A percentile compares a stretch with the other conserved stretches of the same genome.
Conservation (phyloP, 192 early-diverging fungal species). For the Gaertneriomyces sp. region DNA sequence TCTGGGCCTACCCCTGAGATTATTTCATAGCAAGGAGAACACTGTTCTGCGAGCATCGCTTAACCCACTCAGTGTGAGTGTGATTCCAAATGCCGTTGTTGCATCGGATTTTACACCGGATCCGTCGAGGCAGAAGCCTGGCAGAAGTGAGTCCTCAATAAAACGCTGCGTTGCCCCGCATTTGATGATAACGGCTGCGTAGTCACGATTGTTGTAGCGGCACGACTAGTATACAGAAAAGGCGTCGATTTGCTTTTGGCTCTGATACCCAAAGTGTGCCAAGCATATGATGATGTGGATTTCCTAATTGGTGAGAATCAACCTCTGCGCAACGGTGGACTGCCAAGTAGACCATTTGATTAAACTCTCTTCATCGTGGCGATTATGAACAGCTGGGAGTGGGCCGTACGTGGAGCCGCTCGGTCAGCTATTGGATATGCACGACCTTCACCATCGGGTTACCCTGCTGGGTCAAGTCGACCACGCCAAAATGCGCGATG, state of each 20-base stretch:
- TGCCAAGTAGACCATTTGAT: background rate
- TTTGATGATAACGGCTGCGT: background rate
- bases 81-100: constrained; percentile 98
- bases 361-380: background rate
- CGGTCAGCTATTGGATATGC: constrained; percentile 94
- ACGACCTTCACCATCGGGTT: constrained; percentile 89
- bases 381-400: constrained; percentile 66
- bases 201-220: constrained; percentile 93
- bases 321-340: background rate
- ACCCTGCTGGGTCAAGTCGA: constrained; percentile 79
- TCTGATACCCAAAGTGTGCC: constrained; percentile 89
- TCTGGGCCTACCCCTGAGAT: background rate
- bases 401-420: constrained; percentile 94
- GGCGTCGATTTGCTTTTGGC: constrained; percentile 90
- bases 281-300: constrained; percentile 68
- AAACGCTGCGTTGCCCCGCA: background rate
- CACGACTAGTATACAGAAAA: constrained; percentile 90
- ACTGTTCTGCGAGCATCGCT: constrained; percentile 91
- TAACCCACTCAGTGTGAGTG: constrained; percentile 83
- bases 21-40: constrained; percentile 83
- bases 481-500: constrained; percentile 78
- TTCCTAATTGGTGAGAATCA: constrained; percentile 79
- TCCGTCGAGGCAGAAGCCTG: constrained; percentile 50
- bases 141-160: background rate
- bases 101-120: constrained; percentile 86